phyloP scores from a whole-genome alignment of 106 monocot genomes.

The Acanthochlamys bracteata region DNA sequence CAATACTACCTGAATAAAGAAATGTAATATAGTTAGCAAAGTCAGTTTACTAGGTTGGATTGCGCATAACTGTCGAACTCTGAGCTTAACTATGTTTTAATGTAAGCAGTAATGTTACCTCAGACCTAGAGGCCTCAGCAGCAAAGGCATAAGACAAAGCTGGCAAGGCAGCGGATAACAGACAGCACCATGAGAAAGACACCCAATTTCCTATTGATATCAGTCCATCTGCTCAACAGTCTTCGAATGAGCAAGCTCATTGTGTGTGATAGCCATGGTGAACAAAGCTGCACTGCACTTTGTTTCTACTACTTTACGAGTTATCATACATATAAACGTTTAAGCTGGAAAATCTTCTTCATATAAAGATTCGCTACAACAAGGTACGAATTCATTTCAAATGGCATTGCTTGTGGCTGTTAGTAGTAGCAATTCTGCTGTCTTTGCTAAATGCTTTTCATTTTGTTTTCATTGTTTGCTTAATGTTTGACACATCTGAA shows the following conservation, averaged over 20 bases:
- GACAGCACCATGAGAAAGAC: constrained; percentile 61
- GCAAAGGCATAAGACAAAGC: constrained; percentile 75
- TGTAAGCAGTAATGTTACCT: constrained; percentile 27
- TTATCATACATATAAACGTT: background rate
- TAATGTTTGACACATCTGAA: too few species aligned
- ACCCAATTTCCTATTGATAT: constrained; percentile 27
- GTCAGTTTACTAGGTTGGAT: background rate
- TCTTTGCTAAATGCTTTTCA: constrained; percentile 9
- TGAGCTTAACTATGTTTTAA: too few species aligned
- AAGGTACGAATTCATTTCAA: constrained; percentile 29
- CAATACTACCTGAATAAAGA: constrained; percentile 34
- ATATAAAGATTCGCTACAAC: constrained; percentile 12
- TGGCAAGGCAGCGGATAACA: constrained; percentile 50
- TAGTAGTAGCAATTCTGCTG: too few species aligned
- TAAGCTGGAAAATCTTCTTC: background rate
- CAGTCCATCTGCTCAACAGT: constrained; percentile 7
- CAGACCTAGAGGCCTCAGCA: constrained; percentile 65
- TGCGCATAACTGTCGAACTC: too few species aligned
- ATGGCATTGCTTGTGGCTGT: constrained; percentile 14
- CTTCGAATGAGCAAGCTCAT: constrained; percentile 35
- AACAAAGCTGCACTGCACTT: background rate
- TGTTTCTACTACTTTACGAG: too few species aligned
- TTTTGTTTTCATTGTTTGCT: too few species aligned
- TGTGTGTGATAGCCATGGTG: constrained; percentile 59
- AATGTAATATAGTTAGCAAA: background rate